Percentiles rank a stretch among this genome's conserved stretches.
Evolutionary conservation across 129 eudicot species (phyloP).

Genomic region (Arctium lappa): DNA sequence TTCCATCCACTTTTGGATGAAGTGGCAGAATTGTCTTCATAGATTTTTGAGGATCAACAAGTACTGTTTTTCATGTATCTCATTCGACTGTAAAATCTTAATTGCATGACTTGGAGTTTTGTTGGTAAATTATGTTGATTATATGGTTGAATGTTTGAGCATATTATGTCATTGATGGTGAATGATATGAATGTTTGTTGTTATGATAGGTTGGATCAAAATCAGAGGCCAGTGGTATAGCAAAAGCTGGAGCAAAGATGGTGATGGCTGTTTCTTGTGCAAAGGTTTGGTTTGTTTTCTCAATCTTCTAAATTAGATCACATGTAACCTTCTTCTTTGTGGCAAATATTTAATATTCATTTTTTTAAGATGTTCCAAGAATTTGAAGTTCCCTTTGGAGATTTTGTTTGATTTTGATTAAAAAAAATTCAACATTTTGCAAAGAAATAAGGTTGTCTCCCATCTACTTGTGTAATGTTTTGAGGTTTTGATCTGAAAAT

Average conservation of each 20-base stretch:
- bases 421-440: neutral
- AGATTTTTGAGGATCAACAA: neutral
- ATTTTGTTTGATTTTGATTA: neutral
- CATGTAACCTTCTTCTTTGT: neutral
- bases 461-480: neutral
- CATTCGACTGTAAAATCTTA: neutral
- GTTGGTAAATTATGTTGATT: neutral
- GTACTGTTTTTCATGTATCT: neutral
- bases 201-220: constrained; percentile 85
- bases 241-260: constrained; percentile 99
- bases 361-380: neutral
- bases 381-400: neutral
- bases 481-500: neutral
- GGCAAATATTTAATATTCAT: neutral
- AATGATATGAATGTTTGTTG: neutral
- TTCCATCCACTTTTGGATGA: too few species aligned
- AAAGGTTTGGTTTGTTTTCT: constrained; percentile 52
- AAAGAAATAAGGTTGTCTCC: neutral
- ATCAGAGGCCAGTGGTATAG: constrained; percentile 96
- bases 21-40: neutral
- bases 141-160: neutral
- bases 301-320: neutral
- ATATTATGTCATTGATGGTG: neutral
- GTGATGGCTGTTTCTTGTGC: constrained; percentile 99
- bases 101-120: neutral